Evolutionary conservation across 495 filamentous ascomycete genomes (phyloP).

Genomic region (Durotheca rogersii): DNA sequence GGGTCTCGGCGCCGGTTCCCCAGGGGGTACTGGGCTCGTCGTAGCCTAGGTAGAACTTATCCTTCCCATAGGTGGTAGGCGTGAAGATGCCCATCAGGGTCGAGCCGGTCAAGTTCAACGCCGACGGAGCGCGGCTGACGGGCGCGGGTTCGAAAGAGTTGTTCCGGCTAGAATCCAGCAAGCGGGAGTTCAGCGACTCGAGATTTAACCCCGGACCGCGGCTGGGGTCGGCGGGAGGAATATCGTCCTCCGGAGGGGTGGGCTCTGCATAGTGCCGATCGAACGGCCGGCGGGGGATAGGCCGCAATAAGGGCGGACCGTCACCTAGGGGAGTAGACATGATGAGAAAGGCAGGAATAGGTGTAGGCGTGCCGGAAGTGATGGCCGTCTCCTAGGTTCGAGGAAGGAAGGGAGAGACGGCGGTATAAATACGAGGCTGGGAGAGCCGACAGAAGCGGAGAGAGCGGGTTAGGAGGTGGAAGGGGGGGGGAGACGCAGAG

Average conservation of each 20-base stretch:
- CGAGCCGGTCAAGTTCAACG: slow-evolving; percentile 83
- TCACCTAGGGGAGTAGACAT: slow-evolving; percentile 38
- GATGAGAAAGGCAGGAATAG: background rate
- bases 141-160: slow-evolving; percentile 30
- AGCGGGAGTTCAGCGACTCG: slow-evolving; percentile 33
- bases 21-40: slow-evolving; percentile 54
- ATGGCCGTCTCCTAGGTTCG: too few species aligned
- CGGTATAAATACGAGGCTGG: too few species aligned
- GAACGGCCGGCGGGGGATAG: slow-evolving; percentile 75
- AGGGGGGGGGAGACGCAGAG: too few species aligned
- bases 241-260: slow-evolving; percentile 54
- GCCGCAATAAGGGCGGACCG: slow-evolving; percentile 61
- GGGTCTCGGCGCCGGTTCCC: slow-evolving; percentile 71
- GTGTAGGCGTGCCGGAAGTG: too few species aligned
- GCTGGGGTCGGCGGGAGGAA: slow-evolving; percentile 40
- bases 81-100: slow-evolving; percentile 91
- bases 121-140: slow-evolving; percentile 67
- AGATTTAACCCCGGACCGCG: slow-evolving; percentile 23
- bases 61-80: slow-evolving; percentile 57
- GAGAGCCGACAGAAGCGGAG: too few species aligned
- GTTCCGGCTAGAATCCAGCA: slow-evolving; percentile 39
- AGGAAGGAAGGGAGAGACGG: too few species aligned
- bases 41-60: slow-evolving; percentile 33
- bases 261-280: slow-evolving; percentile 57
- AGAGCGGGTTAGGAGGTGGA: too few species aligned